phyloP scores from a whole-genome alignment of 2,329 filamentous ascomycete genomes.

The Aspergillus sp. region DNA sequence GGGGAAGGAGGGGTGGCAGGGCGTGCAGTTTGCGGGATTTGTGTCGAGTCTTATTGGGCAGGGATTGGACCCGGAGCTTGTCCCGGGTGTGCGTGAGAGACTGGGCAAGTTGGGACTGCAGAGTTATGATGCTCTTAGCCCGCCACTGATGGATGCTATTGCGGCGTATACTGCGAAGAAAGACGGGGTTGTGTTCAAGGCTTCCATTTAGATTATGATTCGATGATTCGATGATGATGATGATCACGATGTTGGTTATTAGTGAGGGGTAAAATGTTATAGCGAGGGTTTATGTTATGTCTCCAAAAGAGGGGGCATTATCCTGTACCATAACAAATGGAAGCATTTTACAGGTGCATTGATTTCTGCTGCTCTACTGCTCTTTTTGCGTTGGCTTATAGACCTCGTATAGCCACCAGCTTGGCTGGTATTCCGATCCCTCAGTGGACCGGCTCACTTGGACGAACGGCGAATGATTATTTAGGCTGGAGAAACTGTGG shows the following conservation, averaged over 20 bases:
- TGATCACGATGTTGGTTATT: not conserved
- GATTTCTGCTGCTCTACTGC: too few relatives aligned
- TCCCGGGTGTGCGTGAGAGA: conserved; percentile 55
- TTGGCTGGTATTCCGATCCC: too few relatives aligned
- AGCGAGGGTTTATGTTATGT: not conserved
- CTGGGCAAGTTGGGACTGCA: conserved; percentile 58
- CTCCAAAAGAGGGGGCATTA: not conserved
- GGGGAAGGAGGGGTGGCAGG: conserved; percentile 65
- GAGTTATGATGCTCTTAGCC: conserved; percentile 63
- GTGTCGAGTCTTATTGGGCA: conserved; percentile 68
- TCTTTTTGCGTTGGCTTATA: too few relatives aligned
- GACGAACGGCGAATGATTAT: too few relatives aligned
- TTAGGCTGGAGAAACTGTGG: too few relatives aligned
- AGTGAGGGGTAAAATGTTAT: not conserved
- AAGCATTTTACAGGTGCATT: not conserved
- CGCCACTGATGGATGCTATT: conserved; percentile 63
- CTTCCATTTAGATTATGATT: not conserved
- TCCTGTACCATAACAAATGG: not conserved
- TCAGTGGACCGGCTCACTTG: too few relatives aligned
- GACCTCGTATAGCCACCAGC: too few relatives aligned
- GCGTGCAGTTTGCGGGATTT: conserved; percentile 69
- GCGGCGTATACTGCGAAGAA: conserved; percentile 57
- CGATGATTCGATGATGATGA: not conserved
- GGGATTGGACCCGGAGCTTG: conserved; percentile 57
- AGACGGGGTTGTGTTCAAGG: conserved; percentile 24